phyloP scores from a whole-genome alignment of 2,329 filamentous ascomycete species.

The Plectosphaerella plurivora region DNA sequence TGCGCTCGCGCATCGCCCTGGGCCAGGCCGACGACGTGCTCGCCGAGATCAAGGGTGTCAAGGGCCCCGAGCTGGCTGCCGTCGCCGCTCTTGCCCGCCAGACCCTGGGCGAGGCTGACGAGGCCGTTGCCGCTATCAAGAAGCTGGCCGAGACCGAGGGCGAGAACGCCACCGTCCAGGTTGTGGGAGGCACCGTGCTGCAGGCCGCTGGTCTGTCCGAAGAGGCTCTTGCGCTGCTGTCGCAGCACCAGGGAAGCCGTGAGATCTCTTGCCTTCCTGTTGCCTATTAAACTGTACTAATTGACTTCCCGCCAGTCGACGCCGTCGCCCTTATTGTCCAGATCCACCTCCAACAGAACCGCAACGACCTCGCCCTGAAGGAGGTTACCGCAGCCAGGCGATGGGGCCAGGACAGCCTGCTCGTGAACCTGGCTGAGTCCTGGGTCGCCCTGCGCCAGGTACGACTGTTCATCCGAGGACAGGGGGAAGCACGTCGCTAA shows the following conservation, averaged over 20 bases:
- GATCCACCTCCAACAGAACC: slow-evolving; percentile 88
- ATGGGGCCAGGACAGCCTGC: slow-evolving; percentile 91
- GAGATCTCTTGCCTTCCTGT: slow-evolving; percentile 28
- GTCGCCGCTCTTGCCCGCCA: slow-evolving; percentile 71
- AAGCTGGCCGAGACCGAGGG: slow-evolving; percentile 61
- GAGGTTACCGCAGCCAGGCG: slow-evolving; percentile 81
- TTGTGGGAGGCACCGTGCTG: slow-evolving; percentile 76
- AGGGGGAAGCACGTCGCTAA: slow-evolving; percentile 17
- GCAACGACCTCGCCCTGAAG: slow-evolving; percentile 84
- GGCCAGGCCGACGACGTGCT: slow-evolving; percentile 73
- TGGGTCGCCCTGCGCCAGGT: slow-evolving; percentile 90
- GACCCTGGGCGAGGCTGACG: slow-evolving; percentile 52
- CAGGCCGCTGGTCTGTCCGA: slow-evolving; percentile 78
- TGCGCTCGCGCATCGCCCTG: slow-evolving; percentile 79
- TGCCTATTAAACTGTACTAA: no score
- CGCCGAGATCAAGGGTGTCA: slow-evolving; percentile 59
- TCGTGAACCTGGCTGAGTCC: slow-evolving; percentile 91
- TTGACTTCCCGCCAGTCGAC: slow-evolving; percentile 40
- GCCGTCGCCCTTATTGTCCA: slow-evolving; percentile 86
- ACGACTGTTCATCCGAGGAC: slow-evolving; percentile 27
- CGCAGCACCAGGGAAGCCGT: slow-evolving; percentile 84
- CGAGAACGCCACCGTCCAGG: slow-evolving; percentile 77
- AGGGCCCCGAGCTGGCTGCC: slow-evolving; percentile 69
- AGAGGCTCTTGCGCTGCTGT: slow-evolving; percentile 74
- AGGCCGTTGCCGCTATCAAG: slow-evolving; percentile 60